These are phyloP conservation scores for Boehmeria nivea DNA, from an alignment of 306 rosid species.

Conservation along the genomic window DNA sequence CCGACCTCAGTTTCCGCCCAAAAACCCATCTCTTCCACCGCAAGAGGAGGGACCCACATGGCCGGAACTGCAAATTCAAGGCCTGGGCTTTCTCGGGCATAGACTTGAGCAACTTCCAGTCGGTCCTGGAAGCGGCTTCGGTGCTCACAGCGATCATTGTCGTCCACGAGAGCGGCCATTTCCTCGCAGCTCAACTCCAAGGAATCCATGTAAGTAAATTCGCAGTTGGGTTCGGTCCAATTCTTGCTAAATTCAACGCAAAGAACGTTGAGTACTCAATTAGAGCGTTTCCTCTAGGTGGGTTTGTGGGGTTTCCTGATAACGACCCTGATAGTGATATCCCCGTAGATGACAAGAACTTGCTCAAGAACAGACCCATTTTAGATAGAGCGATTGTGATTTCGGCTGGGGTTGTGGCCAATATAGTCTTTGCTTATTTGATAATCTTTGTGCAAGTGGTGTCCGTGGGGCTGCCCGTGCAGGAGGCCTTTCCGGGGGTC, in stretches of 20 bases:
- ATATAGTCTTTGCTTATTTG: constrained; percentile 64
- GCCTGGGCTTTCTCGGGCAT: constrained; percentile 55
- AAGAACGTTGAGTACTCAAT: constrained; percentile 87
- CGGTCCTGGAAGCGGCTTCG: constrained; percentile 80
- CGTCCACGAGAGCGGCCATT: constrained; percentile 97
- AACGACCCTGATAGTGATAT: constrained; percentile 93
- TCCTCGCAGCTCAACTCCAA: constrained; percentile 89
- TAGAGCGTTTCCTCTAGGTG: constrained; percentile 97
- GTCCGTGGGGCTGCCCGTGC: constrained; percentile 87
- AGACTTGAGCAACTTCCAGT: constrained; percentile 66
- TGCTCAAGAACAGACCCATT: constrained; percentile 92
- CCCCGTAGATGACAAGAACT: constrained; percentile 72
- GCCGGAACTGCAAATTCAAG: constrained; percentile 45
- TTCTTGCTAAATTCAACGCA: constrained; percentile 79
- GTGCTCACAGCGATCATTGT: constrained; percentile 84
- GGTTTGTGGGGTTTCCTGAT: constrained; percentile 98
- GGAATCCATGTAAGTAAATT: constrained; percentile 98
- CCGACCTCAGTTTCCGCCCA: constrained; percentile 32
- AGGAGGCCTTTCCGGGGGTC: constrained; percentile 92
- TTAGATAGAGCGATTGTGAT: constrained; percentile 82
- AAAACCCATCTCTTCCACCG: constrained; percentile 33
- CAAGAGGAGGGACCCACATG: constrained; percentile 29
- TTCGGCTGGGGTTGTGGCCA: constrained; percentile 97
- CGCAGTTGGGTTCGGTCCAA: constrained; percentile 97
- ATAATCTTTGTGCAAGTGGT: constrained; percentile 84